Evolutionary conservation across 371 early-diverging fungal genomes (phyloP), one percentile per base, ranked within the genome.

Genomic region (Mortierella sp.): DNA sequence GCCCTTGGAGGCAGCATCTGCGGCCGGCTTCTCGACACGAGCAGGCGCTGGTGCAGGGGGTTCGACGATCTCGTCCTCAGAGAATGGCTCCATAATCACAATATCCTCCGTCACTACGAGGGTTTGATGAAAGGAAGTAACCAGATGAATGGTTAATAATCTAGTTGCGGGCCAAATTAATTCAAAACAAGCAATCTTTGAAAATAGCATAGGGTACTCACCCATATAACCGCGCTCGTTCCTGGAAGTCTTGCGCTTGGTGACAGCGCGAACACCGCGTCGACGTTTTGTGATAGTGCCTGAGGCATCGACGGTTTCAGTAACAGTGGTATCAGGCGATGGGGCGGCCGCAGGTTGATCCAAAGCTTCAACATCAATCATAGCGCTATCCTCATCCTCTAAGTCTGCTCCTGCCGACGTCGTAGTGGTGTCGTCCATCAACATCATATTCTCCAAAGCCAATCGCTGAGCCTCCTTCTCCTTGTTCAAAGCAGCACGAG

Each of bases 141-240:
- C 16, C 11, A 49, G 38, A 43, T 14, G 3, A 10, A 7, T 1
- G 21, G 21, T 3, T 24, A 8, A 4, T 12, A 38, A 41, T 38
- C 38, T 10, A 24, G 8, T 7, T 41, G 68, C 68, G 68, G 65
- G 35, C 3, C 38, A 24, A 68, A 68, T 41, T 68, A 48, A 38
- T 21, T 27, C 35, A 1, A 48, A 27, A 43, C 32, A n/a, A 0
- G 27, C 74, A 3, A 0, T n/a, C 7, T 56, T 18, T 27, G 38
- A 48, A 58, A 5, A 58, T 8, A 35, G 4, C 29, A 10, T 14
- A 3, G 24, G 10, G 11, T 6, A 35, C 81, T 79, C 89, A 89
- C 90, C 91, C 72, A 90, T 73, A 72, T 86, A 88, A 0, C 92
- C 92, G n/a, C 89, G 89, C 21, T 88, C 91, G 71, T 92, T 90